A percentile compares a stretch with the other conserved stretches of the same genome.
Conservation (phyloP, 1,284 basidiomycete genomes). For the Ustilago tritici region DNA sequence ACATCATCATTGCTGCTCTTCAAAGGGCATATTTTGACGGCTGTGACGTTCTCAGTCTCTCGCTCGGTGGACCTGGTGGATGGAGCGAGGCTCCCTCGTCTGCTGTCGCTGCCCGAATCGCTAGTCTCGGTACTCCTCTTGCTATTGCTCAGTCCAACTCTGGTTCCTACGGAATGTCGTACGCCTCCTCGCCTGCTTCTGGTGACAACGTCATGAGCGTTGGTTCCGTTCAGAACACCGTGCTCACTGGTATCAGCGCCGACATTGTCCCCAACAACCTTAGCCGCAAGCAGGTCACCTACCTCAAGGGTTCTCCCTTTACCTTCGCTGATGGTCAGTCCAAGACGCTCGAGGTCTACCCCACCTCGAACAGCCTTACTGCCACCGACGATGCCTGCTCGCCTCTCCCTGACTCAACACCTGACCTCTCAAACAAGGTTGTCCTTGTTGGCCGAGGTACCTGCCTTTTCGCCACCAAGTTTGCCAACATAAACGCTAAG, state of each 20-base stretch:
- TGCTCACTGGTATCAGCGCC: constrained; percentile 51
- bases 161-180: constrained; percentile 70
- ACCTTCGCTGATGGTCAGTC: constrained; percentile 37
- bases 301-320: constrained; percentile 51
- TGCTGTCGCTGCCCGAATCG: constrained; percentile 45
- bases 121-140: constrained; percentile 46
- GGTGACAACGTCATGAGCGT: constrained; percentile 68
- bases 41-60: constrained; percentile 76
- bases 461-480: constrained; percentile 60
- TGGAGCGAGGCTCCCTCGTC: constrained; percentile 44
- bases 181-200: constrained; percentile 70
- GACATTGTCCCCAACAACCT: constrained; percentile 39
- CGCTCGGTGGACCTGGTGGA: constrained; percentile 73
- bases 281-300: constrained; percentile 34
- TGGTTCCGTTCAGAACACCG: constrained; percentile 66
- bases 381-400: constrained; percentile 52
- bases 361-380: constrained; percentile 44
- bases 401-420: constrained; percentile 54
- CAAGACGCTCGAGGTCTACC: constrained; percentile 50
- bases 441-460: constrained; percentile 59
- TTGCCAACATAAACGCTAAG: constrained; percentile 61
- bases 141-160: constrained; percentile 70
- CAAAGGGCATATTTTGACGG: constrained; percentile 64
- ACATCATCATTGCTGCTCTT: constrained; percentile 70
- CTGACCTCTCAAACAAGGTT: constrained; percentile 54